Evolutionary conservation across 169 alveolate species (phyloP).

Genomic region (Besnoitia besnoiti): DNA sequence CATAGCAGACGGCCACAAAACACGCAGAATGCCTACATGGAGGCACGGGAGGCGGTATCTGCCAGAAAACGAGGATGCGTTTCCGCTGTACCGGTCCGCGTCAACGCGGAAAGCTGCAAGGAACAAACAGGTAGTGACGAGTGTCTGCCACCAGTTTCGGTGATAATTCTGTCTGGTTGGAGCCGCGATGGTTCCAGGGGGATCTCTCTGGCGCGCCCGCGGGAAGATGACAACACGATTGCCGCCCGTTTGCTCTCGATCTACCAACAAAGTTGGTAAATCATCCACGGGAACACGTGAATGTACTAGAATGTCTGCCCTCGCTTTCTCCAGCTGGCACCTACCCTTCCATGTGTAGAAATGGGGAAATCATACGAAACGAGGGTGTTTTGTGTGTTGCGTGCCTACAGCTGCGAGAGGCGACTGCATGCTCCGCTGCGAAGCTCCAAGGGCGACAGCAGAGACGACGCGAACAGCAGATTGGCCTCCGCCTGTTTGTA

Average conservation of each 20-base stretch:
- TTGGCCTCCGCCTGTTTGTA: not conserved
- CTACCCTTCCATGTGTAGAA: not conserved
- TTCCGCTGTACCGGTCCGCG: not conserved
- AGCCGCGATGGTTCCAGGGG: too few relatives aligned
- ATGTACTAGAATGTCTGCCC: too few relatives aligned
- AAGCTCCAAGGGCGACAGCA: not conserved
- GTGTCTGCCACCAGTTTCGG: too few relatives aligned
- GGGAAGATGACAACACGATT: too few relatives aligned
- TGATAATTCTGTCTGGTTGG: too few relatives aligned
- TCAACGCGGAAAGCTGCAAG: not conserved
- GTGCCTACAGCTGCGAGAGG: not conserved
- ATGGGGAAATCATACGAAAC: too few relatives aligned
- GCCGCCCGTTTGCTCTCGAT: too few relatives aligned
- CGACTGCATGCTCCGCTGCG: not conserved
- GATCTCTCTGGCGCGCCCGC: too few relatives aligned
- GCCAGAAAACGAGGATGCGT: not conserved
- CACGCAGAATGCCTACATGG: not conserved
- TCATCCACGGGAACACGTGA: too few relatives aligned
- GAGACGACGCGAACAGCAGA: constrained; percentile 7
- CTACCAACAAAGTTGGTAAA: too few relatives aligned
- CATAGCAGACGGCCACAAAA: not conserved
- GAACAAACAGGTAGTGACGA: too few relatives aligned
- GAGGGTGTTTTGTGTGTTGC: not conserved
- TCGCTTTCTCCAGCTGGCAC: too few relatives aligned
- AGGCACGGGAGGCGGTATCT: not conserved